These are phyloP conservation scores for Penicillium bovifimosum DNA, from an alignment of 495 filamentous ascomycete genomes.

Conservation along the genomic window DNA sequence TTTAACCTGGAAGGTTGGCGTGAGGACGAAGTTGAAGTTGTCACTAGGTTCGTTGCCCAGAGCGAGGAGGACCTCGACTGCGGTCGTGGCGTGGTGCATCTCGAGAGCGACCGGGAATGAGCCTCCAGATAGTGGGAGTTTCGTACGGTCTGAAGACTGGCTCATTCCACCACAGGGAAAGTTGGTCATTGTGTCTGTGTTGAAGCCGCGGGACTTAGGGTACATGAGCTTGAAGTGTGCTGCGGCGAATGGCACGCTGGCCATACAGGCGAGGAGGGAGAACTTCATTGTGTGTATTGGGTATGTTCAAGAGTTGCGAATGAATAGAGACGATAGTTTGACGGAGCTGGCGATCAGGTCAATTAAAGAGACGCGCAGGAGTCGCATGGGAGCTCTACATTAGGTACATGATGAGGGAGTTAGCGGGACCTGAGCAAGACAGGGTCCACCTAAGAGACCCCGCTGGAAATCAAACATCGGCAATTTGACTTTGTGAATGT, in stretches of 20 bases:
- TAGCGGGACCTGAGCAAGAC: neutral
- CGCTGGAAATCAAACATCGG: neutral
- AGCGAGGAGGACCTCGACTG: conserved; percentile 51
- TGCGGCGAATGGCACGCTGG: conserved; percentile 36
- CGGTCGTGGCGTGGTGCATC: conserved; percentile 51
- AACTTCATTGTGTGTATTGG: conserved; percentile 19
- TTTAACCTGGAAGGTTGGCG: conserved; percentile 41
- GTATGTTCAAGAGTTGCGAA: neutral
- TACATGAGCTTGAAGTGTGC: conserved; percentile 60
- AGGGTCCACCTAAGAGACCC: neutral
- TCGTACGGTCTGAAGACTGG: conserved; percentile 45
- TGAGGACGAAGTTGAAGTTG: conserved; percentile 52
- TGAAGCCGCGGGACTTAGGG: conserved; percentile 50
- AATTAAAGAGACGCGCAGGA: neutral
- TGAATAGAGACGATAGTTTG: neutral
- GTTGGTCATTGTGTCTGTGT: conserved; percentile 41
- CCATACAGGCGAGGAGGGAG: conserved; percentile 21
- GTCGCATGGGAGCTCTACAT: neutral
- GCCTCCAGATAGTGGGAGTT: conserved; percentile 44
- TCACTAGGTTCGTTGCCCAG: conserved; percentile 47
- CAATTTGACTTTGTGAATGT: neutral
- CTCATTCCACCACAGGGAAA: conserved; percentile 57
- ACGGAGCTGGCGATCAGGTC: too few relatives aligned
- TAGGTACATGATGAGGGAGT: neutral
- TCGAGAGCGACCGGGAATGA: conserved; percentile 47